Evolutionary conservation across 768 basidiomycete species (phyloP).

Genomic region (Mycena polygramma): DNA sequence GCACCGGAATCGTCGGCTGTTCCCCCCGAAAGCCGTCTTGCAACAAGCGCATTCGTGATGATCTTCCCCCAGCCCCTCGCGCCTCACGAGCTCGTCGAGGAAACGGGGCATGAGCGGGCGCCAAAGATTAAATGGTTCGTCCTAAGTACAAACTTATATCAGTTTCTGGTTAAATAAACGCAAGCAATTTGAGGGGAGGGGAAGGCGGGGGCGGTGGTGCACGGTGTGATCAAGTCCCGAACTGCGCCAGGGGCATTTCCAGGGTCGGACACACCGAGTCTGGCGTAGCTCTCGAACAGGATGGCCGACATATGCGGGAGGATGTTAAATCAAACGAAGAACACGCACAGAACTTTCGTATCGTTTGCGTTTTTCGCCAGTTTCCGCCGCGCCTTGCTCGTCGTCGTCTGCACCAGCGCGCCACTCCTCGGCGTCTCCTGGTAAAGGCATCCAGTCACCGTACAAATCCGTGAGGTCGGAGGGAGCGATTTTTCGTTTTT

Average conservation of each 20-base stretch:
- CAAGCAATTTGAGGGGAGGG: too few relatives aligned
- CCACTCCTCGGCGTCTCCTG: background rate
- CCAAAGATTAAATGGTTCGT: conserved; percentile 21
- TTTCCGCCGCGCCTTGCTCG: background rate
- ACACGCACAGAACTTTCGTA: conserved; percentile 7
- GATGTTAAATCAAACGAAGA: background rate
- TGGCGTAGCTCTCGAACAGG: too few relatives aligned
- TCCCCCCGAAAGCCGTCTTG: background rate
- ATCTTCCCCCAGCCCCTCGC: background rate
- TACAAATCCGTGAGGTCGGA: background rate
- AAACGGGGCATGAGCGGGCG: background rate
- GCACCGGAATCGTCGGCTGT: background rate
- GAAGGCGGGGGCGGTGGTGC: too few relatives aligned
- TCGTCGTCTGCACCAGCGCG: background rate
- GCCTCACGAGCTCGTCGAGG: conserved; percentile 16
- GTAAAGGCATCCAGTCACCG: background rate
- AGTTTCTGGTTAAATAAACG: background rate
- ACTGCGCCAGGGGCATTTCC: too few relatives aligned
- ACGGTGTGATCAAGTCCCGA: too few relatives aligned
- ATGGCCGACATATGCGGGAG: too few relatives aligned
- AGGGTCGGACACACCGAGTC: too few relatives aligned
- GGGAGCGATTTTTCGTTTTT: background rate
- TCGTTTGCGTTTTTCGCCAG: background rate
- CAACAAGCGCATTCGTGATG: background rate
- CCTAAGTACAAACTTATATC: background rate